phyloP scores from a whole-genome alignment of 768 basidiomycete genomes.

The Suillus placidus region DNA sequence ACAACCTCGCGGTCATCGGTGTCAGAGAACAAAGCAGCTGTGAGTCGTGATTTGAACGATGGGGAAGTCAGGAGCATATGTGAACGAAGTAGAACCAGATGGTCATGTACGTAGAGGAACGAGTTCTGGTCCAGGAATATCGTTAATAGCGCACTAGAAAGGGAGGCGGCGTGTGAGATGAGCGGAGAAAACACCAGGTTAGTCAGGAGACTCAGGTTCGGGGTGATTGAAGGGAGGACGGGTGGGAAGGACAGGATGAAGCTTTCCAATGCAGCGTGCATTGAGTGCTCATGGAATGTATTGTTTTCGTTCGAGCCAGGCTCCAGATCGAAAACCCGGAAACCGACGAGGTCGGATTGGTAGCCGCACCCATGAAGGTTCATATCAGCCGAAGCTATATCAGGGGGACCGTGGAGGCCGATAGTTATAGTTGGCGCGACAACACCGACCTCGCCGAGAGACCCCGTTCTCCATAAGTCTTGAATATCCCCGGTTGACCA shows the following conservation, averaged over 20 bases:
- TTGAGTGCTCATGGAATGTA: slow-evolving; percentile 23
- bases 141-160: slow-evolving; percentile 68
- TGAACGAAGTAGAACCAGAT: slow-evolving; percentile 69
- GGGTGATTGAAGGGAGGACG: slow-evolving; percentile 60
- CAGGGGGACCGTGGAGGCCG: slow-evolving; percentile 6
- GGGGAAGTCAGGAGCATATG: slow-evolving; percentile 76
- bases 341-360: slow-evolving; percentile 44
- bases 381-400: background rate
- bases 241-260: slow-evolving; percentile 65
- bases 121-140: slow-evolving; percentile 66
- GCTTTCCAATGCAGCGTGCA: slow-evolving; percentile 36
- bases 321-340: slow-evolving; percentile 66
- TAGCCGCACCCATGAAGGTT: slow-evolving; percentile 15
- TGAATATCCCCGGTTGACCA: slow-evolving; percentile 62
- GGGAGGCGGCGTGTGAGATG: slow-evolving; percentile 56
- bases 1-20: slow-evolving; percentile 49
- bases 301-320: slow-evolving; percentile 48
- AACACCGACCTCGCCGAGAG: slow-evolving; percentile 17
- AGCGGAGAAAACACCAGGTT: slow-evolving; percentile 65
- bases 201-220: slow-evolving; percentile 64
- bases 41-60: slow-evolving; percentile 71
- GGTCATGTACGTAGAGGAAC: slow-evolving; percentile 68
- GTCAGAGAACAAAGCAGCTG: slow-evolving; percentile 78
- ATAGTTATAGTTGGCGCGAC: slow-evolving; percentile 17
- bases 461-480: slow-evolving; percentile 41